Evolutionary conservation across 2,329 filamentous ascomycete genomes (phyloP).

Genomic region (Penicillium psychrosexuale): DNA sequence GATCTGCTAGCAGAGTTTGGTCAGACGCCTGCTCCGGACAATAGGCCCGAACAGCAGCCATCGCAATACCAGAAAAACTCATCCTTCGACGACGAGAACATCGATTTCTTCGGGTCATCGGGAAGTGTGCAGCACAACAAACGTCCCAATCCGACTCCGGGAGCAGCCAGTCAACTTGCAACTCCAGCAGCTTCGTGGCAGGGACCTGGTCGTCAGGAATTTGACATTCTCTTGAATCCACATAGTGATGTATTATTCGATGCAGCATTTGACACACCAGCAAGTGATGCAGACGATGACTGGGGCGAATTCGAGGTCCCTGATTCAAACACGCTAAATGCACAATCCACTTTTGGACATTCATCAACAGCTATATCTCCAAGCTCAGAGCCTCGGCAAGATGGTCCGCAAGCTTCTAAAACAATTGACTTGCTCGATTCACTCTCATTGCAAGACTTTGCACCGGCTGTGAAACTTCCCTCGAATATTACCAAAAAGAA

Average conservation of each 20-base stretch:
- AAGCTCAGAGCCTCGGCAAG: not conserved
- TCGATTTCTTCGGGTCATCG: conserved; percentile 10
- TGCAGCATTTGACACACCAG: conserved; percentile 40
- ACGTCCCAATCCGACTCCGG: not conserved
- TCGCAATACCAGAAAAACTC: conserved; percentile 14
- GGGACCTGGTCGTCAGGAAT: conserved; percentile 6
- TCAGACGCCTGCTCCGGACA: conserved; percentile 19
- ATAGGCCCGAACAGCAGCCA: conserved; percentile 8
- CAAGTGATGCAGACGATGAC: conserved; percentile 37
- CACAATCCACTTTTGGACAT: not conserved
- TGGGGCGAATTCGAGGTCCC: conserved; percentile 48
- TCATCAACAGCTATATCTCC: not conserved
- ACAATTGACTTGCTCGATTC: conserved; percentile 30
- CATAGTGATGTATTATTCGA: conserved; percentile 62
- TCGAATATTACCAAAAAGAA: not conserved
- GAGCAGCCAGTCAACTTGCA: conserved; percentile 1
- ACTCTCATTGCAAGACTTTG: conserved; percentile 28
- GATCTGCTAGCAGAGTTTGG: conserved; percentile 55
- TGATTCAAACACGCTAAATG: conserved; percentile 19
- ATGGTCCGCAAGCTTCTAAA: not conserved
- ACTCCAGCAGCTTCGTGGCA: conserved; percentile 6
- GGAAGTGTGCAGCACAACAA: not conserved
- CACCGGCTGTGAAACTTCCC: conserved; percentile 5
- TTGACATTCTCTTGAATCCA: conserved; percentile 23
- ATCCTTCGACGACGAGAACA: conserved; percentile 25